phyloP scores from a whole-genome alignment of 1,139 yeast genomes.

The Zygosaccharomyces sapae region DNA sequence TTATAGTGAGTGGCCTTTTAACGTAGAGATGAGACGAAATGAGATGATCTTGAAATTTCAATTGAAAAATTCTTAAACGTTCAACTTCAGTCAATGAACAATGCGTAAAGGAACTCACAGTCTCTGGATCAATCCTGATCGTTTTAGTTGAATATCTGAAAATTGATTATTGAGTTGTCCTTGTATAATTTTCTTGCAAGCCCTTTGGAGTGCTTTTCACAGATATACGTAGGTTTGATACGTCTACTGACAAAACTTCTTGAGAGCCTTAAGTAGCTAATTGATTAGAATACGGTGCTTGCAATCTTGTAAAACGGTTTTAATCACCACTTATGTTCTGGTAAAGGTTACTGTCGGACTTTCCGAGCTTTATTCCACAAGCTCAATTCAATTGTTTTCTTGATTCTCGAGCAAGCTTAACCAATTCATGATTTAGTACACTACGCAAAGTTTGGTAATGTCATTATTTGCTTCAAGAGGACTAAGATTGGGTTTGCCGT shows the following conservation, averaged over 20 bases:
- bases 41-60: slow-evolving; percentile 1
- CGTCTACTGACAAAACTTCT: no score
- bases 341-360: background rate
- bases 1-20: no score
- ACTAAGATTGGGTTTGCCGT: background rate
- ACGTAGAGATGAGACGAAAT: background rate
- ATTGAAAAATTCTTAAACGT: background rate
- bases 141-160: no score
- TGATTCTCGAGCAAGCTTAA: background rate
- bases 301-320: background rate
- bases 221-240: no score
- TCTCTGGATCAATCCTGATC: no score
- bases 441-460: background rate
- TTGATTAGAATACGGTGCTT: no score
- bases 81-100: no score
- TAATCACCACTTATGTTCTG: background rate
- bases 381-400: background rate
- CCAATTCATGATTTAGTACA: background rate
- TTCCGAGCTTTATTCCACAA: background rate
- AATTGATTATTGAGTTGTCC: no score
- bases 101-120: background rate
- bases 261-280: no score
- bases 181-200: no score
- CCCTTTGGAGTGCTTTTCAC: no score
- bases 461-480: background rate